These are phyloP conservation scores for Amesomyces nigricolor DNA, from an alignment of 2,329 filamentous ascomycete genomes.

Conservation along the genomic window DNA sequence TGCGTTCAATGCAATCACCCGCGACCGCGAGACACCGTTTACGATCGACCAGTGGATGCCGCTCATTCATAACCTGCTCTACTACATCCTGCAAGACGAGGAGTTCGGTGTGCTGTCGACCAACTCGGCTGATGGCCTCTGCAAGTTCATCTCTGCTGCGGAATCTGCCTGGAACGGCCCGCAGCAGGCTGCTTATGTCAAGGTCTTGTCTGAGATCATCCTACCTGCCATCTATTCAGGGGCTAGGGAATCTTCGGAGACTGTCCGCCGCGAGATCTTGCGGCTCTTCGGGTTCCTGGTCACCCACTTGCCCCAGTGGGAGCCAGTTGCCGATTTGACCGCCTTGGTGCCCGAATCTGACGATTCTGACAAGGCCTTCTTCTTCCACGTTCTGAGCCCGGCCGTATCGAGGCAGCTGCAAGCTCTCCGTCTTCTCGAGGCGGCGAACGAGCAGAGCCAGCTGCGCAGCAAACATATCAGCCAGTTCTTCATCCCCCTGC, in stretches of 20 bases:
- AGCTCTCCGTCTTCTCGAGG: slow-evolving; percentile 70
- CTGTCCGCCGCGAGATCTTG: slow-evolving; percentile 77
- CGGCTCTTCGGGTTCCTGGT: slow-evolving; percentile 75
- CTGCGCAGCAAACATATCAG: slow-evolving; percentile 73
- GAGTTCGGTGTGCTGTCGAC: slow-evolving; percentile 76
- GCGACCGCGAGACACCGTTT: slow-evolving; percentile 52
- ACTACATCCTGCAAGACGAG: slow-evolving; percentile 77
- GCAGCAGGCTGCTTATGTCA: slow-evolving; percentile 45
- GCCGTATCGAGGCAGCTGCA: slow-evolving; percentile 80
- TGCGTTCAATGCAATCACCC: slow-evolving; percentile 70
- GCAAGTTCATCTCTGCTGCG: slow-evolving; percentile 66
- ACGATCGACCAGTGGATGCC: slow-evolving; percentile 77
- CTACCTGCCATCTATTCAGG: slow-evolving; percentile 73
- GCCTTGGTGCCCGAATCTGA: slow-evolving; percentile 56
- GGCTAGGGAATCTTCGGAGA: slow-evolving; percentile 71
- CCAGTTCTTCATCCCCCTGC: slow-evolving; percentile 81
- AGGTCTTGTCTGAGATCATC: slow-evolving; percentile 58
- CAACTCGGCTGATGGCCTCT: slow-evolving; percentile 76
- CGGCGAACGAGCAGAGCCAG: slow-evolving; percentile 57
- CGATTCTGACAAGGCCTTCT: slow-evolving; percentile 70
- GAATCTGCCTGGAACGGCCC: slow-evolving; percentile 38
- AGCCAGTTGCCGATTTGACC: slow-evolving; percentile 67
- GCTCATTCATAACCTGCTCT: slow-evolving; percentile 82
- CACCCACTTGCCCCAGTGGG: slow-evolving; percentile 62
- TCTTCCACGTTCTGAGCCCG: slow-evolving; percentile 86